These are phyloP conservation scores for Schizophyllum commune DNA, from an alignment of 1,284 basidiomycete genomes.

Conservation along the genomic window DNA sequence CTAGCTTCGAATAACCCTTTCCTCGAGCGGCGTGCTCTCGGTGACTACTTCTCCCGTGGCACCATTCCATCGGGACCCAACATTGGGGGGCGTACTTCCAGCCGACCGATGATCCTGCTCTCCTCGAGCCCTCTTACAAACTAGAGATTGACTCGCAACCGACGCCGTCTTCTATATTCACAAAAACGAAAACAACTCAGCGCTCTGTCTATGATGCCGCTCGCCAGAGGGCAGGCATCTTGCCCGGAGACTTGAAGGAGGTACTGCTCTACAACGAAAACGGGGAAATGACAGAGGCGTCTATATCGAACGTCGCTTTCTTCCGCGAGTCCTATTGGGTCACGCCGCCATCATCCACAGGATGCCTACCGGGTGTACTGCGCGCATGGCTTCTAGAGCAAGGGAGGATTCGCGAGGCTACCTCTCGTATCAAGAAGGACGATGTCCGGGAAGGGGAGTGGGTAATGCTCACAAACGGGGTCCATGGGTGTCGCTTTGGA, in stretches of 20 bases:
- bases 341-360: slow-evolving; percentile 49
- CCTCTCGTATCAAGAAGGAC: slow-evolving; percentile 26
- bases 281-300: slow-evolving; percentile 50
- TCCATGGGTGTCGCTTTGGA: slow-evolving; percentile 57
- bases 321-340: slow-evolving; percentile 50
- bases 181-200: slow-evolving; percentile 61
- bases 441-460: slow-evolving; percentile 47
- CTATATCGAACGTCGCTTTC: slow-evolving; percentile 63
- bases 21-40: slow-evolving; percentile 33
- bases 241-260: slow-evolving; percentile 34
- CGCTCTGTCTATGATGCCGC: slow-evolving; percentile 54
- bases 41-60: slow-evolving; percentile 33
- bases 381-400: slow-evolving; percentile 58
- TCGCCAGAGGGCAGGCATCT: slow-evolving; percentile 42
- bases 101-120: slow-evolving; percentile 20
- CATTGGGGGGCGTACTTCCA: slow-evolving; percentile 27
- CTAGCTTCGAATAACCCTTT: slow-evolving; percentile 54
- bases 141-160: slow-evolving; percentile 45
- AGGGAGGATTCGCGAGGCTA: slow-evolving; percentile 36
- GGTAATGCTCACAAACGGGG: slow-evolving; percentile 63
- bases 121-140: not conserved
- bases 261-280: slow-evolving; percentile 56
- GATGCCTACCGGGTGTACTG: slow-evolving; percentile 64
- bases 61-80: slow-evolving; percentile 37
- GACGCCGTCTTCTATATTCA: slow-evolving; percentile 41